Base-by-base conservation (phyloP, 2,329 filamentous ascomycete genomes). In the Arthrobotrys conoides region DNA sequence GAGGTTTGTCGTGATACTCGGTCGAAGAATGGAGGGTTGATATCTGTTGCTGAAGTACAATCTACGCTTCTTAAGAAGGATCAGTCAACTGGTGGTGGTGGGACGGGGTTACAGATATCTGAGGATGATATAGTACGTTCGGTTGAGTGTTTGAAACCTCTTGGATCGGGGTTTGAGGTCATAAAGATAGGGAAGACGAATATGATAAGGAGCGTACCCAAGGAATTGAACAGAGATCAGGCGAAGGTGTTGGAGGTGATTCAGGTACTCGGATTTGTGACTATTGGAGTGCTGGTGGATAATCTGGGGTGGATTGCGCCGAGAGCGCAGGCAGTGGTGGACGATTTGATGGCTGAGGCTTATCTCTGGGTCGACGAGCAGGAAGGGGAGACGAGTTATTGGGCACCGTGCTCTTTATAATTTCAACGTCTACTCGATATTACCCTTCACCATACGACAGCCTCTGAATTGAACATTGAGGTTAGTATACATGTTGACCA, bases 281-380 rank as follows among this genome's bases (percentile, higher is more conserved):
- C 91, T 73, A 89, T 97, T 16, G 92, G 92, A 0, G 96, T 98
- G 92, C 86, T 99, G 69, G 91, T 92, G 85, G 86, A 92, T 64
- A 99, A 99, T 83, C 85, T 99, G 30, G 88, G 87, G 16, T 99
- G 96, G 96, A 91, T 95, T 81, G 87, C 89, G 53, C 92, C 94
- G 5, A 88, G 96, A 80, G 92, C 93, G n/a, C 89, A 92, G 83
- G 97, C 96, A 0, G 94, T 95, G 1, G 88, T 98, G 65, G 93
- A 97, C 80, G 96, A 99, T 84, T 86, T 99, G 38, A 87, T 98
- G 65, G 90, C 91, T 0, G 93, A 96, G 82, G 93, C 94, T 66
- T 89, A 99, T 86, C 89, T 99, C 14, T 99, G 96, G 96, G 90
- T 98, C 5, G 96, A 99, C 84, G 90, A 89, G 81, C 94, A 97